A percentile compares a stretch with the other conserved stretches of the same genome.
Conservation (phyloP, 2,329 filamentous ascomycete genomes). For the Metarhizium sp. region DNA sequence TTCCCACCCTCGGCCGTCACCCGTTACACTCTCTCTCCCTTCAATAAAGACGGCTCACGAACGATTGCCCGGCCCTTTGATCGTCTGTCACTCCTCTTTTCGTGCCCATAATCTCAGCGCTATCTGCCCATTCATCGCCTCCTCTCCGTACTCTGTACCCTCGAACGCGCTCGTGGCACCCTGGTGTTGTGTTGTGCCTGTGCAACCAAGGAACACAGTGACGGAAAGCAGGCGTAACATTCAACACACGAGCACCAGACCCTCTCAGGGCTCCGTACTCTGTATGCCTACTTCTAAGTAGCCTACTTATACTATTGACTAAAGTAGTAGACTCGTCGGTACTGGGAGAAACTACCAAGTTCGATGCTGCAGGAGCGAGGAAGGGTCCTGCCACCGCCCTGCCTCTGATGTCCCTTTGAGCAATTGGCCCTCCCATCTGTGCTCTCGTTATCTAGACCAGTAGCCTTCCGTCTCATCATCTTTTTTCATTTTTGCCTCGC, state of each 20-base stretch:
- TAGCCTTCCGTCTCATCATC: background rate
- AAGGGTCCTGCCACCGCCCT: background rate
- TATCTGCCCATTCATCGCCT: background rate
- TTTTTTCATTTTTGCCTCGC: background rate
- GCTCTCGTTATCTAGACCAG: background rate
- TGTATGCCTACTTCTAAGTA: background rate
- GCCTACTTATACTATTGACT: too few species aligned
- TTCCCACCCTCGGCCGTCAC: background rate
- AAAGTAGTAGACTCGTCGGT: too few species aligned
- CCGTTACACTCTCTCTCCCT: background rate
- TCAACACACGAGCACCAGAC: background rate
- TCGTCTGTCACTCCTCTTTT: background rate
- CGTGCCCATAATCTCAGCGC: background rate
- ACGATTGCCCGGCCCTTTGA: background rate
- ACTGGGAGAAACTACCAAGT: too few species aligned
- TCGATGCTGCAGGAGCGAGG: background rate
- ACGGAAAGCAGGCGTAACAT: too few species aligned
- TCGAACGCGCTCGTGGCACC: constrained; percentile 8
- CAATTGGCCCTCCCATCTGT: background rate
- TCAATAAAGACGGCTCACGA: background rate
- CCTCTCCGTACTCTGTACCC: constrained; percentile 1
- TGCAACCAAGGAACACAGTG: constrained; percentile 2
- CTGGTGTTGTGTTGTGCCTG: constrained; percentile 7
- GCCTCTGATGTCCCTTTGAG: background rate
- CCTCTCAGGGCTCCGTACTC: background rate